Evolutionary conservation across 495 filamentous ascomycete genomes (phyloP).

Genomic region (Trichoderma gamsii): DNA sequence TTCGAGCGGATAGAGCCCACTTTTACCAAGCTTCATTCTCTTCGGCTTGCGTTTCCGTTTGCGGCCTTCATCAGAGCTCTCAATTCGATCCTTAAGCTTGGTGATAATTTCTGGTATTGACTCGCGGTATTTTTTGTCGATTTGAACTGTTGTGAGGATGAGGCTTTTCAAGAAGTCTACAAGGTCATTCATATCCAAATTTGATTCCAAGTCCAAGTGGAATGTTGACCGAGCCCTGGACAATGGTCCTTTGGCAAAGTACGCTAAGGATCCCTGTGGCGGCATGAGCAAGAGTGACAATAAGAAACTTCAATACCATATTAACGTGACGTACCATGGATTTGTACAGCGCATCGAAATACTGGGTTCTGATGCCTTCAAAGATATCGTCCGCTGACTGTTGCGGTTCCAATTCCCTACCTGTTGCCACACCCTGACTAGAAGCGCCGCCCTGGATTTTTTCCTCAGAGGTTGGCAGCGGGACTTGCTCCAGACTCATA

Average conservation of each 20-base stretch:
- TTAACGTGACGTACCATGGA: slow-evolving; percentile 57
- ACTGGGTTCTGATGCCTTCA: slow-evolving; percentile 66
- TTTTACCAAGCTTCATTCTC: slow-evolving; percentile 67
- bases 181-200: slow-evolving; percentile 53
- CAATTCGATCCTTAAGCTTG: slow-evolving; percentile 50
- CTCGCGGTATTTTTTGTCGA: slow-evolving; percentile 85
- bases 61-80: slow-evolving; percentile 56
- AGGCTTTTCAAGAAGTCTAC: slow-evolving; percentile 63
- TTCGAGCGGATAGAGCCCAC: slow-evolving; percentile 73
- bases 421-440: slow-evolving; percentile 15
- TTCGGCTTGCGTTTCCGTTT: slow-evolving; percentile 55
- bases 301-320: not conserved
- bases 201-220: slow-evolving; percentile 49
- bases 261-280: slow-evolving; percentile 79
- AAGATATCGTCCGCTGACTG: slow-evolving; percentile 59
- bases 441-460: not conserved
- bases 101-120: slow-evolving; percentile 61
- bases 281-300: slow-evolving; percentile 23
- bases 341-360: slow-evolving; percentile 82
- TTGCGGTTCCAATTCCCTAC: slow-evolving; percentile 24
- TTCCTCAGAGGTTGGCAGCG: slow-evolving; percentile 16
- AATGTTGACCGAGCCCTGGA: slow-evolving; percentile 79
- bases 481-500: not conserved
- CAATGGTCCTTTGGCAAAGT: slow-evolving; percentile 93
- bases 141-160: slow-evolving; percentile 62